These are phyloP conservation scores for Candida anglica DNA, from an alignment of 805 yeast genomes.

Conservation along the genomic window DNA sequence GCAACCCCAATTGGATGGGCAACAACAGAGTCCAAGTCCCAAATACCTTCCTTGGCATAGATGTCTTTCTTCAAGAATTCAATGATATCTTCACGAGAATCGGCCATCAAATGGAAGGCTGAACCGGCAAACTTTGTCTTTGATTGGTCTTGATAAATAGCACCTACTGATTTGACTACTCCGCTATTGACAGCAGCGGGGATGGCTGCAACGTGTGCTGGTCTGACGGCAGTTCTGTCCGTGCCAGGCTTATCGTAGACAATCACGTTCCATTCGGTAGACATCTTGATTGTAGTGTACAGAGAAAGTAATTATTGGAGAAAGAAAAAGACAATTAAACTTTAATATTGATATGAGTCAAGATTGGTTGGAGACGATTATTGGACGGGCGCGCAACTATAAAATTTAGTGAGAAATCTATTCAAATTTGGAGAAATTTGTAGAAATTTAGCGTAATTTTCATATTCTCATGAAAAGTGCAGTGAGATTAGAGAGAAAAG, in stretches of 20 bases:
- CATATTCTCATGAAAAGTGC: no score
- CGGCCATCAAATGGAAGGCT: constrained; percentile 58
- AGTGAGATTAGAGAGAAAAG: no score
- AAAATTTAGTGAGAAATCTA: no score
- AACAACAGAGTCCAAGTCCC: constrained; percentile 66
- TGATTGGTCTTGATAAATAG: constrained; percentile 36
- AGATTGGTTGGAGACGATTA: no score
- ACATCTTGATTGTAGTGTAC: constrained; percentile 8
- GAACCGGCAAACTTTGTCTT: constrained; percentile 65
- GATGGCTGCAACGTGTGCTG: constrained; percentile 39
- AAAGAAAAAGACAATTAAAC: neutral
- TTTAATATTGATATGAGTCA: no score
- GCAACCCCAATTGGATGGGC: constrained; percentile 50
- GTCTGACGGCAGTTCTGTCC: constrained; percentile 51
- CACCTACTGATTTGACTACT: constrained; percentile 39
- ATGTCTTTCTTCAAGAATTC: constrained; percentile 62
- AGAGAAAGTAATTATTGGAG: neutral
- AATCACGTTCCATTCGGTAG: constrained; percentile 62
- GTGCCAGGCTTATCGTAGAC: constrained; percentile 66
- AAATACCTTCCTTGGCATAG: constrained; percentile 61
- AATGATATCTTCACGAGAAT: constrained; percentile 59
- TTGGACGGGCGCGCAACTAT: no score
- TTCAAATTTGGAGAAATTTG: no score
- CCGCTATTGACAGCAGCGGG: constrained; percentile 33
- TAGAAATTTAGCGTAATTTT: no score